Evolutionary conservation across 2,329 filamentous ascomycete species (phyloP), one percentile per base, ranked within the genome.

Genomic region (Torrubiella hemipterigena): DNA sequence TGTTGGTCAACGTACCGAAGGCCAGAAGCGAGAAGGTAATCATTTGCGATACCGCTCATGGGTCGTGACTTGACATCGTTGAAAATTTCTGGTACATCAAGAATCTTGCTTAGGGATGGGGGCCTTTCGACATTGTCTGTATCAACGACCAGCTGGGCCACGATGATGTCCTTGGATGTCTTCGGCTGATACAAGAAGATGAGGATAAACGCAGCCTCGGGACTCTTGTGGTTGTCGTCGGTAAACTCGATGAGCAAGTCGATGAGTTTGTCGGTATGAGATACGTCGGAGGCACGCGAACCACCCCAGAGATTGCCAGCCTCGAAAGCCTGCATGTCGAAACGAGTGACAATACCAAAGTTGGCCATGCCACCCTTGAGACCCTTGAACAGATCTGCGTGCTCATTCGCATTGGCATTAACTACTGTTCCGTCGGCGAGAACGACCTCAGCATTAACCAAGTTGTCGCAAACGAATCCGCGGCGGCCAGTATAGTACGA

Each of bases 281-380:
- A 39, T n/a, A 35, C 18, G 10, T 38, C 28, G 3, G 35, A 45
- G 7, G 33, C 33, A 4, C 38, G 37, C 4, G 39, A 26, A 16
- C 43, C 22, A 11, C 22, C 22, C 22, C 22, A 24, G 22, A 24
- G 22, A 24, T 11, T 11, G 14, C 22, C 22, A 12, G 22, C 49
- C 15, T 48, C 45, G 10, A 54, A 51, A 9, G 48, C 40, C n/a
- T 43, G 38, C 46, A 55, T 39, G 16, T 54, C 49, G 14, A 51
- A 45, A 15, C 46, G 42, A 4, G 59, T 55, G 12, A 56, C 45
- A 7, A 59, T 43, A 7, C 59, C 62, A 12, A 63, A 58, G 39
- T 67, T 69, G 34, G 53, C 58, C 10, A 53, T 52, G n/a, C 62
- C 63, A 5, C 64, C 65, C 28, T 63, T 61, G 14, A 67, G 46